Conservation (phyloP, 2,329 filamentous ascomycete genomes). For the Zasmidium citrigriseum region DNA sequence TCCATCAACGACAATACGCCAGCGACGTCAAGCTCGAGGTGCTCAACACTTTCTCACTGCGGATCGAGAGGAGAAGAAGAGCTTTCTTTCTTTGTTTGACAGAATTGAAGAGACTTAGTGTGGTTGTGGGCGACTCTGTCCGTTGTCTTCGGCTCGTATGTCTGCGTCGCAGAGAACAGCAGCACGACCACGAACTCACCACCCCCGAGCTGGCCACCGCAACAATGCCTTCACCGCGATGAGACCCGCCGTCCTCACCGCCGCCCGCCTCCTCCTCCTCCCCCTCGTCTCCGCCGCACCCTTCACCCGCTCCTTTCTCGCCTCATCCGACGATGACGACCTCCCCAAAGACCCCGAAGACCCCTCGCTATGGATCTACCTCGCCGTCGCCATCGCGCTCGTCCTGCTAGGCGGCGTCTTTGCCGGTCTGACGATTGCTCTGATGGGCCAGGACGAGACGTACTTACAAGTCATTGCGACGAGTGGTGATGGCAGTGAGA, state of each 20-base stretch:
- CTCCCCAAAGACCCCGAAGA: constrained; percentile 44
- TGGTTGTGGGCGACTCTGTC: neutral
- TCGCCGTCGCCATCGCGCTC: constrained; percentile 74
- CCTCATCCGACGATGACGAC: constrained; percentile 19
- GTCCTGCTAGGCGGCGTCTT: constrained; percentile 91
- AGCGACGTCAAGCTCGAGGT: too few relatives aligned
- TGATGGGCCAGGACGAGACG: constrained; percentile 84
- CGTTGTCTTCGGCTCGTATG: constrained; percentile 10
- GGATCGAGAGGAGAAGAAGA: too few relatives aligned
- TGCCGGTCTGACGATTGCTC: constrained; percentile 89
- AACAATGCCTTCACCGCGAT: constrained; percentile 10
- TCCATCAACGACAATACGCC: too few relatives aligned
- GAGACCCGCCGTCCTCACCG: constrained; percentile 21
- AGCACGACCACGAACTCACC: constrained; percentile 1
- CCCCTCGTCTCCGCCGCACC: constrained; percentile 25
- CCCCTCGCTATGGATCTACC: constrained; percentile 75
- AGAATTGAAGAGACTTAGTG: neutral
- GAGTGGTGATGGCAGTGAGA: constrained; percentile 81
- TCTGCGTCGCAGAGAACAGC: constrained; percentile 6
- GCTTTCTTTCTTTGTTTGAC: too few relatives aligned
- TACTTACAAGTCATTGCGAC: constrained; percentile 93
- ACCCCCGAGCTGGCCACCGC: neutral
- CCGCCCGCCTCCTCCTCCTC: constrained; percentile 21
- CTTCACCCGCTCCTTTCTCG: constrained; percentile 8
- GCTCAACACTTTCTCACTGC: too few relatives aligned